Percentiles rank a stretch among this genome's conserved stretches.
Conservation (phyloP, 148 eudicot species). For the Cornus florida region DNA sequence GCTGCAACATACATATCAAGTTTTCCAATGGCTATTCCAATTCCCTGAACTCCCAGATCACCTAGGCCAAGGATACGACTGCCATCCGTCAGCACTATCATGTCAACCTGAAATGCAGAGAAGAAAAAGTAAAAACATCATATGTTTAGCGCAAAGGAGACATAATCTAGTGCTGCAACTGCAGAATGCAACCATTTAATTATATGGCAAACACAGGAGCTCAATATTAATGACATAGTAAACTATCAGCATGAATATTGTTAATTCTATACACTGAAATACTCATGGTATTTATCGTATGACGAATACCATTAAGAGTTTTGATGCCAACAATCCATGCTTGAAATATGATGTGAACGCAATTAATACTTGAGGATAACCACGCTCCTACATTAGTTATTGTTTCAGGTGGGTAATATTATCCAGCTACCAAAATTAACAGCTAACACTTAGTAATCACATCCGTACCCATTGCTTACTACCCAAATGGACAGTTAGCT, state of each 20-base stretch:
- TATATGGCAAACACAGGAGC: neutral
- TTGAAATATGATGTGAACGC: no score
- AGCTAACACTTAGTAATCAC: neutral
- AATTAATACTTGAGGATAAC: no score
- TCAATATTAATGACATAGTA: neutral
- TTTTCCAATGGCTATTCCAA: conserved; percentile 96
- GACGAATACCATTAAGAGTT: no score
- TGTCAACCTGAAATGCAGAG: conserved; percentile 73
- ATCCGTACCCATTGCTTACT: neutral
- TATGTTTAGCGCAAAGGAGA: neutral
- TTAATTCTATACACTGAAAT: neutral
- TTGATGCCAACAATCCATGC: no score
- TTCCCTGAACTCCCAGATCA: conserved; percentile 99
- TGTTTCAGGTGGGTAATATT: neutral
- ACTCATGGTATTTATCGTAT: no score
- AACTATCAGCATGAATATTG: neutral
- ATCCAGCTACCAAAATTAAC: neutral
- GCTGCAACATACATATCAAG: conserved; percentile 99
- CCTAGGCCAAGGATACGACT: conserved; percentile 98
- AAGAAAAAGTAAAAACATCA: neutral
- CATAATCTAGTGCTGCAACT: neutral
- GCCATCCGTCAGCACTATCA: conserved; percentile 99
- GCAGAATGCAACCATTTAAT: neutral
- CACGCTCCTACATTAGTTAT: neutral
- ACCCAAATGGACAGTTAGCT: neutral